phyloP scores from a whole-genome alignment of 1,139 yeast species.

The Cylindricascospora bacillispora region DNA sequence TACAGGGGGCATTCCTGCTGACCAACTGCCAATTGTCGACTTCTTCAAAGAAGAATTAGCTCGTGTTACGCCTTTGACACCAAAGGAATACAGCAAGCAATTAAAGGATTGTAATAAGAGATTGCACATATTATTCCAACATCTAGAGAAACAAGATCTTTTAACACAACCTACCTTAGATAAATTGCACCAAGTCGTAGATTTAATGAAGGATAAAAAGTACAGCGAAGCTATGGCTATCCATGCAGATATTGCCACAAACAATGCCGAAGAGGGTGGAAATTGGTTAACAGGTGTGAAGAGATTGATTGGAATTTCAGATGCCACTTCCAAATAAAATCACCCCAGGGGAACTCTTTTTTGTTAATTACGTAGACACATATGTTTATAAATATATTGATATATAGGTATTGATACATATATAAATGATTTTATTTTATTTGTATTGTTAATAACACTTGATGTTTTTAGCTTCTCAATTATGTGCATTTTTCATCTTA shows the following conservation, averaged over 20 bases:
- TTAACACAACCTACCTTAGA: conserved; percentile 45
- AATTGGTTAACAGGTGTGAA: conserved; percentile 92
- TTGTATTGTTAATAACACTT: no score
- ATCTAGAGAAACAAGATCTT: conserved; percentile 62
- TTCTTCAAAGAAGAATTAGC: conserved; percentile 42
- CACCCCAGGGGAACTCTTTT: no score
- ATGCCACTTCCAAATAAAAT: conserved; percentile 27
- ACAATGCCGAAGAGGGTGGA: conserved; percentile 65
- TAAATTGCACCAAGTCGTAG: conserved; percentile 40
- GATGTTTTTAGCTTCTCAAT: no score
- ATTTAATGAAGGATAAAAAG: conserved; percentile 41
- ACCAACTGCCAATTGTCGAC: conserved; percentile 45
- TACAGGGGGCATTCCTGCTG: conserved; percentile 35
- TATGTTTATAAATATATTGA: no score
- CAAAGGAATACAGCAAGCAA: conserved; percentile 63
- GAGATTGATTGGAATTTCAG: conserved; percentile 67
- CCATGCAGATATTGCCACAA: conserved; percentile 50
- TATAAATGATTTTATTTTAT: no score
- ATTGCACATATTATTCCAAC: conserved; percentile 63
- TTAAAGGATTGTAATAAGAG: conserved; percentile 75
- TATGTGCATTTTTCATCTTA: no score
- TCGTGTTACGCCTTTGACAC: conserved; percentile 59
- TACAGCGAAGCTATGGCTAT: conserved; percentile 46
- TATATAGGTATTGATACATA: no score
- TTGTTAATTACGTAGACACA: no score